Base-by-base conservation (phyloP, 805 yeast genomes). In the Dipodascus geniculatus region DNA sequence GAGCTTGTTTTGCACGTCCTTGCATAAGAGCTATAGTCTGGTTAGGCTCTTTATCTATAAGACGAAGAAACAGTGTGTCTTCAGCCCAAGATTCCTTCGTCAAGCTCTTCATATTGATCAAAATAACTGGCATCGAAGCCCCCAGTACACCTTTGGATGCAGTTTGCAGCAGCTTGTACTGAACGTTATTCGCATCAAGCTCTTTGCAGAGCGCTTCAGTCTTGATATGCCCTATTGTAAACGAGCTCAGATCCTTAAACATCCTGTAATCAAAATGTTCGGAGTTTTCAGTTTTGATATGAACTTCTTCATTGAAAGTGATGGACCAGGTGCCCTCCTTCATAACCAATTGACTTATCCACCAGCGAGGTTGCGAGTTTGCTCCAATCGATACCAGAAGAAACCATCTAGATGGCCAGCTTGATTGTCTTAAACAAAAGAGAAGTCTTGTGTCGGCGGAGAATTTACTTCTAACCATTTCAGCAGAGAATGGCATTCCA, bases 401-500 rank as follows among this genome's bases (percentile, higher is more conserved):
- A 53, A 65, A 69, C 76, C 76, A 74, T 42, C 67, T 66, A 0
- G 59, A 51, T 0, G 74, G 65, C 75, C 74, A 71, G 35, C 60
- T 64, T 3, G 68, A 60, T 60, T 61, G 54, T 55, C 71, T 58
- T 54, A 74, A 55, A 3, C 62, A 63, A 16, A 68, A 59, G 11
- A 65, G 56, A 6, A 57, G 31, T 19, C 56, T 55, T 0, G 63
- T 53, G 16, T 53, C 58, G 17, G 60, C 58, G 20, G 51, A 49
- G 20, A 63, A 63, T 20, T 71, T 53, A 49, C 65, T 67, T 38
- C 60, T 60, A 20, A 74, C 63, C 62, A 82, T 89, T 22, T 70
- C 71, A 2, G 73, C 71, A 1, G 73, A 68, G 24, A 85, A 61
- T 31, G 68, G 72, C 49, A 85, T 73, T 44, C 78, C 74, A 44